These are phyloP conservation scores for Colletotrichum higginsianum DNA, from an alignment of 2,329 filamentous ascomycete species.

Conservation along the genomic window DNA sequence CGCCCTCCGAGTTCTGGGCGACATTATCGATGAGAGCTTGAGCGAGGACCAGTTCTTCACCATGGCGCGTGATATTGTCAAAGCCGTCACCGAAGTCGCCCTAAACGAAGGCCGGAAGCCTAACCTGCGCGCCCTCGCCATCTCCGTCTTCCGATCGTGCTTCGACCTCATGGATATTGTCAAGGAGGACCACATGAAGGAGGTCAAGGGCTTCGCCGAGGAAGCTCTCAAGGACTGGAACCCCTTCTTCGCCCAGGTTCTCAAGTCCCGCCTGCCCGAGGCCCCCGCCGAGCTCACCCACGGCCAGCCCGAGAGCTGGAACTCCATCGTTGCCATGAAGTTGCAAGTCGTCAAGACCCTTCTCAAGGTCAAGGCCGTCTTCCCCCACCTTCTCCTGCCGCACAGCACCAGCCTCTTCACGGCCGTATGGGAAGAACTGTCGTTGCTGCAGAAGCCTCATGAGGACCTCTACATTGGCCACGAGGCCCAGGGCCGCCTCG, in stretches of 20 bases:
- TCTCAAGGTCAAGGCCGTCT: conserved; percentile 87
- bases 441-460: conserved; percentile 79
- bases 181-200: conserved; percentile 89
- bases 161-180: conserved; percentile 98
- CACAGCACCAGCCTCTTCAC: conserved; percentile 89
- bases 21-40: conserved; percentile 93
- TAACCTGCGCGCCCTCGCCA: conserved; percentile 84
- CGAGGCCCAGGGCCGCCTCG: conserved; percentile 87
- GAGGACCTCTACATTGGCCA: conserved; percentile 88
- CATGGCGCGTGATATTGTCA: conserved; percentile 88
- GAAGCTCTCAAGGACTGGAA: conserved; percentile 88
- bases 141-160: conserved; percentile 90
- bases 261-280: conserved; percentile 83
- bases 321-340: conserved; percentile 88
- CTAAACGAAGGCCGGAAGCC: conserved; percentile 81
- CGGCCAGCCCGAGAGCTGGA: conserved; percentile 78
- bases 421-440: conserved; percentile 90
- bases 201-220: conserved; percentile 91
- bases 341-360: conserved; percentile 94
- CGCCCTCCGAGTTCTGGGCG: conserved; percentile 87
- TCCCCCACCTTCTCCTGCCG: conserved; percentile 84
- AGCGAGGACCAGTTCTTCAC: conserved; percentile 96
- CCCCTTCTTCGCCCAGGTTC: conserved; percentile 85
- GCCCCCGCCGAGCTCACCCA: conserved; percentile 65
- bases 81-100: conserved; percentile 86